Conservation (phyloP, 2,329 filamentous ascomycete species). For the Aspergillus melleus region DNA sequence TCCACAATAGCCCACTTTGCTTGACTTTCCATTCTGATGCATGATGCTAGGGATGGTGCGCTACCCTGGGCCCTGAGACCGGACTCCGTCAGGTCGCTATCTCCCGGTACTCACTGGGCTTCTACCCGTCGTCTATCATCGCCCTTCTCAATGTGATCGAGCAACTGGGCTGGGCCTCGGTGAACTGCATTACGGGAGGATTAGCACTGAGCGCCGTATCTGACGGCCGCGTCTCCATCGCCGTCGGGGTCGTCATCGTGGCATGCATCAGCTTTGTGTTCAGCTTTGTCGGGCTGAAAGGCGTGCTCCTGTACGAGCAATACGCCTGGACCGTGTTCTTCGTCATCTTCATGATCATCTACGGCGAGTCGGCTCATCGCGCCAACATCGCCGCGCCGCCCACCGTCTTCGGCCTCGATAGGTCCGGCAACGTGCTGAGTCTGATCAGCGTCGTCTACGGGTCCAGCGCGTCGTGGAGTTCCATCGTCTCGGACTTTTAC, state of each 20-base stretch:
- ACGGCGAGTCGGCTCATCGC: conserved; percentile 46
- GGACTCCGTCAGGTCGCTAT: conserved; percentile 55
- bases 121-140: conserved; percentile 53
- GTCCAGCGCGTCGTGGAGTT: conserved; percentile 51
- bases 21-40: background rate
- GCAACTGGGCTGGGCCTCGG: conserved; percentile 26
- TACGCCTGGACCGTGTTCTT: conserved; percentile 34
- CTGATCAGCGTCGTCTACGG: conserved; percentile 51
- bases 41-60: conserved; percentile 44
- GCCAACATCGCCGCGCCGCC: conserved; percentile 43
- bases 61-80: conserved; percentile 52
- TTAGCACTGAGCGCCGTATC: conserved; percentile 32
- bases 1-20: background rate
- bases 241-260: conserved; percentile 30
- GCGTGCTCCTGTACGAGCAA: conserved; percentile 30
- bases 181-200: conserved; percentile 32
- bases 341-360: conserved; percentile 49
- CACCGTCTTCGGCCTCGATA: conserved; percentile 35
- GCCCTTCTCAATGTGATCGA: conserved; percentile 42
- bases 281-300: conserved; percentile 28
- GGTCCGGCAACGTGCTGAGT: conserved; percentile 44
- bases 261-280: conserved; percentile 27
- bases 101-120: conserved; percentile 52
- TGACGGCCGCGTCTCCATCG: conserved; percentile 26
- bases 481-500: conserved; percentile 48